Base-by-base conservation (phyloP, 176 grass and related monocot species). In the Sorghum bicolor region DNA sequence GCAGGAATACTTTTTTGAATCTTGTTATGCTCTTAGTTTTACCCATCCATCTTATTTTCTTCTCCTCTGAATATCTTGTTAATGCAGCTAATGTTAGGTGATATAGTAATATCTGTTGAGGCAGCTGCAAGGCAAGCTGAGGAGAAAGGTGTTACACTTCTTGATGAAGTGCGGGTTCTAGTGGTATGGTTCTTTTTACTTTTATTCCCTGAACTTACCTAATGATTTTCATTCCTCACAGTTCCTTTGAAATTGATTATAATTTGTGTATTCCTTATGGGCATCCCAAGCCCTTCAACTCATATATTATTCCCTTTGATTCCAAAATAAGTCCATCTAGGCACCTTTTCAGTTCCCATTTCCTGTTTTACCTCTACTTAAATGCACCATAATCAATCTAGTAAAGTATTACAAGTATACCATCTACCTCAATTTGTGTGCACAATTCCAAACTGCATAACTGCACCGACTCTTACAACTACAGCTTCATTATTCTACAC, bases 71-170 rank as follows among this genome's bases (percentile, higher is more conserved):
- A 12, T 87, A 10, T 64, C 4, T 82, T 29, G 50, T 86, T 85
- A 22, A 40, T 80, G 67, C 87, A 98, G 96, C 82, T 99, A 87
- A 90, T 92, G 85, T 77, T 99, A 66, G 96, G 96, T 82, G 87
- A 92, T 44, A 83, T 99, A 66, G 91, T 92, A 75, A 94, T 99
- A 84, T 99, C 96, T 76, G 91, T 90, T 8, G 96, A 99, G 86
- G 95, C 91, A 70, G 89, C 96, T 78, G 85, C 87, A 75, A 96
- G 87, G 75, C 91, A 99, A 92, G 96, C 96, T 66, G 93, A 94
- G 83, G 96, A 92, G 80, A 88, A n/a, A 88, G 92, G 96, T 29
- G 83, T 93, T 83, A 84, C 89, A 5, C 91, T 99, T 94, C 89
- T 99, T 72, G 96, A 99, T 89, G 96, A 96, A 96, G 77, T 96